Evolutionary conservation across 176 grass and related monocot genomes (phyloP).

Genomic region (Lolium multiflorum): DNA sequence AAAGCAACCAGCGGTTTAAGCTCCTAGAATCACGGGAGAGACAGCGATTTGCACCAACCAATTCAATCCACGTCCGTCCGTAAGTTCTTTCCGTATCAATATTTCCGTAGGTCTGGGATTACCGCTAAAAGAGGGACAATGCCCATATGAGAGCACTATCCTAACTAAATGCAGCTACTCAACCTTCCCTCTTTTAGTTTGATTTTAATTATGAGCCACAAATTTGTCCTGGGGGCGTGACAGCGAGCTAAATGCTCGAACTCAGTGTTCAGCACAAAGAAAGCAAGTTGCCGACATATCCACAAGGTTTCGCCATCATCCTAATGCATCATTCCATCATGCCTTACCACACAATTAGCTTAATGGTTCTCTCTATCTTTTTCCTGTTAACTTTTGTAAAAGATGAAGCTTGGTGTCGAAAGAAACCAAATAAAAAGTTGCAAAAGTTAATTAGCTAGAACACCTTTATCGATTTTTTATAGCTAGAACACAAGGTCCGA

Average conservation of each 20-base stretch:
- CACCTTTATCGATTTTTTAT: no score
- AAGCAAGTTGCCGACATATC: conserved; percentile 45
- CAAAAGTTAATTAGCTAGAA: conserved; percentile 10
- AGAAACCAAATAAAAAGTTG: conserved; percentile 41
- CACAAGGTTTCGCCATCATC: conserved; percentile 30
- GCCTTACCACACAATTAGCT: conserved; percentile 25
- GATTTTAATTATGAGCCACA: background rate
- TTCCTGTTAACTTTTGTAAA: conserved; percentile 8
- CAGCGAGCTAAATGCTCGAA: conserved; percentile 12
- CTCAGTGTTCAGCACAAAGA: background rate
- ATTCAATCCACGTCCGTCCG: no score
- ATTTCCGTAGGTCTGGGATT: no score
- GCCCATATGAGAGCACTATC: background rate
- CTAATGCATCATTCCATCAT: conserved; percentile 30
- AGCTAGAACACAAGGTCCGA: conserved; percentile 4
- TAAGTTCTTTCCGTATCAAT: no score
- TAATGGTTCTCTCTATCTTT: background rate
- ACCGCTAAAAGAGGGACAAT: background rate
- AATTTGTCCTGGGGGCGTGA: background rate
- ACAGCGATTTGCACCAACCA: no score
- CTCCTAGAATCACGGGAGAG: no score
- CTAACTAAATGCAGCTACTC: background rate
- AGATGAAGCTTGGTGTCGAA: conserved; percentile 15
- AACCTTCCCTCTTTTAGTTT: background rate
- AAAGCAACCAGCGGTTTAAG: no score